Base-by-base conservation (phyloP, 176 grass and related monocot genomes). In the Oryza brachyantha region DNA sequence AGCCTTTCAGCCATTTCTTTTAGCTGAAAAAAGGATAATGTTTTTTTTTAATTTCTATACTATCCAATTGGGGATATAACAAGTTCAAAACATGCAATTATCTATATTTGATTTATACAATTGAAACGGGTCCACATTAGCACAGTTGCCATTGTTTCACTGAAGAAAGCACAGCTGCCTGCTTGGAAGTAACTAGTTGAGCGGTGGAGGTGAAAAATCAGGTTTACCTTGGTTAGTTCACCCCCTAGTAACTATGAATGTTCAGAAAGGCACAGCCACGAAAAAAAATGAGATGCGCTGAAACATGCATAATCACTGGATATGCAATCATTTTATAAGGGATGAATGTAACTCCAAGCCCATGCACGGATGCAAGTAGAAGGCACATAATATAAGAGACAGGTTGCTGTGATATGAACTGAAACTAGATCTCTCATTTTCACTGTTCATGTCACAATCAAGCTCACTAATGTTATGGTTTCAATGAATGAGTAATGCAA, bases 1-100 rank as follows among this genome's bases (percentile, higher is more conserved):
- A 92, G 74, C 58, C 90, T 93, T 76, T 91, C 96, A 29, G 88
- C 88, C 86, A 91, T 91, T 91, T 95, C 96, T 84, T 97, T 97
- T 57, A 95, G 78, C 93, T 93, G 82, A 55, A 79, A 76, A 60
- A 72, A 0, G 13, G 46, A 4, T 29, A 24, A 59, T 45, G 26
- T 70, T 26, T 78, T 50, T 13, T 13, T 27, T 36, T 19, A 19
- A 24, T 57, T 57, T 24, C 21, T 57, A 24, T 29, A 61, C 4
- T 36, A 8, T 19, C 10, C 55, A 34, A 52, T 4, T 12, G 25
- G 13, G 22, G 66, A 3, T 50, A 50, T 50, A 27, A 65, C 17
- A 68, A 68, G 37, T 42, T 12, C 66, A 42, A 12, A 41, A 37
- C 24, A 67, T 22, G 35, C 65, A 13, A 25, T 25, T 35, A 19